Conservation (phyloP, 345 rosid genomes). For the Anastatica hierochuntica region DNA sequence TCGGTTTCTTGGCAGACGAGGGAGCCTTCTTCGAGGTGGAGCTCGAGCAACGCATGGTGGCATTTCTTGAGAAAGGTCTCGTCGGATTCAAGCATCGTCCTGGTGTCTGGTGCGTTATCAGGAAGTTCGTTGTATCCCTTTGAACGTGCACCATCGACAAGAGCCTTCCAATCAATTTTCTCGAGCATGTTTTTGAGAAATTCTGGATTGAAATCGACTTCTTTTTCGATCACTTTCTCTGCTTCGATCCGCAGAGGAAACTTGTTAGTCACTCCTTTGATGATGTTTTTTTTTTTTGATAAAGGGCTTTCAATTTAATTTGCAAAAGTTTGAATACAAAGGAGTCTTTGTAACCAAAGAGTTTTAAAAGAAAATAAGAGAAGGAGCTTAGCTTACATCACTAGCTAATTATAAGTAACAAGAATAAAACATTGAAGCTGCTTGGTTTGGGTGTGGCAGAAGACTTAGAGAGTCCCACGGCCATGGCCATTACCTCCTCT, state of each 20-base stretch:
- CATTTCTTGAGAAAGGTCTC: constrained; percentile 53
- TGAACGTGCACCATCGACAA: constrained; percentile 49
- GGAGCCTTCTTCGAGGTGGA: constrained; percentile 84
- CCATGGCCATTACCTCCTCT: too few relatives aligned
- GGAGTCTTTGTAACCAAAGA: too few relatives aligned
- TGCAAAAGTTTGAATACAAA: too few relatives aligned
- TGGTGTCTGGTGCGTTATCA: constrained; percentile 38
- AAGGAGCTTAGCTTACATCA: too few relatives aligned
- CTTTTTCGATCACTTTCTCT: constrained; percentile 49
- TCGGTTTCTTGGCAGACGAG: constrained; percentile 86
- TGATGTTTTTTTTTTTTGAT: too few relatives aligned
- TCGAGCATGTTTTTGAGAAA: constrained; percentile 60
- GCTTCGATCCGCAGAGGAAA: constrained; percentile 72
- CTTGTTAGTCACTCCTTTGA: constrained; percentile 76
- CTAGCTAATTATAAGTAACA: too few relatives aligned
- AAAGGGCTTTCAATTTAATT: too few relatives aligned
- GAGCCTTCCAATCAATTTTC: constrained; percentile 79
- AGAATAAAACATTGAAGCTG: too few relatives aligned
- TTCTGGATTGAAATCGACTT: constrained; percentile 63
- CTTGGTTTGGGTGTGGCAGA: too few relatives aligned
- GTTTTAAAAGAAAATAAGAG: too few relatives aligned
- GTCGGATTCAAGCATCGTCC: constrained; percentile 45
- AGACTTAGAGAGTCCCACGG: too few relatives aligned
- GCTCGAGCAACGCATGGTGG: constrained; percentile 82
- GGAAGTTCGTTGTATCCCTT: constrained; percentile 72